phyloP scores from a whole-genome alignment of 495 filamentous ascomycete species.

The Aspergillus cristatus region DNA sequence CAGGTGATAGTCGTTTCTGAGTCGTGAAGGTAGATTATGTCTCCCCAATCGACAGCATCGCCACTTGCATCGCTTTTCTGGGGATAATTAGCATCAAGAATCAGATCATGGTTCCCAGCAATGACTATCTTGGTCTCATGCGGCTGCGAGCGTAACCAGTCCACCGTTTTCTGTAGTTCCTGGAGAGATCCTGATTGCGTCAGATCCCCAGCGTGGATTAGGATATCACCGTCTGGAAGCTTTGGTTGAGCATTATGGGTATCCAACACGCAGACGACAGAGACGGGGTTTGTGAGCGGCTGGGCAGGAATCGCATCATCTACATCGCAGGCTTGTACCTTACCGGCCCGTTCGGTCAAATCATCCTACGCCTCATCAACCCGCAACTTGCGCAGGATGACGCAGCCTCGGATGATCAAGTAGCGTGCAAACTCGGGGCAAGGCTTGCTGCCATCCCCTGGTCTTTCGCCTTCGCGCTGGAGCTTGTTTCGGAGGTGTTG shows the following conservation, averaged over 20 bases:
- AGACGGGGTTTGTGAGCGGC: slow-evolving; percentile 31
- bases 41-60: slow-evolving; percentile 22
- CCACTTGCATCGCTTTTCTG: slow-evolving; percentile 1
- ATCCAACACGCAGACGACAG: slow-evolving; percentile 68
- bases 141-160: slow-evolving; percentile 54
- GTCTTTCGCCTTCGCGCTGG: too few relatives aligned
- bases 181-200: slow-evolving; percentile 47
- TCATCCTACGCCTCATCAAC: too few relatives aligned
- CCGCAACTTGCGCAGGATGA: too few relatives aligned
- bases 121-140: slow-evolving; percentile 63
- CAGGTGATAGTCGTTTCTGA: slow-evolving; percentile 35
- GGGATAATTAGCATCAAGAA: slow-evolving; percentile 38
- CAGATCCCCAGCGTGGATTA: slow-evolving; percentile 72
- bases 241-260: slow-evolving; percentile 54
- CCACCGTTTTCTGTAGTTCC: slow-evolving; percentile 52
- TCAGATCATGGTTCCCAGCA: slow-evolving; percentile 64
- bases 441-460: too few relatives aligned
- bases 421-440: too few relatives aligned
- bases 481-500: too few relatives aligned
- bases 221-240: slow-evolving; percentile 58
- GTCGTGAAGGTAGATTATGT: slow-evolving; percentile 42
- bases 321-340: too few relatives aligned
- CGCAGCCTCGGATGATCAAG: too few relatives aligned
- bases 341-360: too few relatives aligned
- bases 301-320: not conserved